phyloP scores from a whole-genome alignment of 2,329 filamentous ascomycete species.

The Epichloe uncinata region DNA sequence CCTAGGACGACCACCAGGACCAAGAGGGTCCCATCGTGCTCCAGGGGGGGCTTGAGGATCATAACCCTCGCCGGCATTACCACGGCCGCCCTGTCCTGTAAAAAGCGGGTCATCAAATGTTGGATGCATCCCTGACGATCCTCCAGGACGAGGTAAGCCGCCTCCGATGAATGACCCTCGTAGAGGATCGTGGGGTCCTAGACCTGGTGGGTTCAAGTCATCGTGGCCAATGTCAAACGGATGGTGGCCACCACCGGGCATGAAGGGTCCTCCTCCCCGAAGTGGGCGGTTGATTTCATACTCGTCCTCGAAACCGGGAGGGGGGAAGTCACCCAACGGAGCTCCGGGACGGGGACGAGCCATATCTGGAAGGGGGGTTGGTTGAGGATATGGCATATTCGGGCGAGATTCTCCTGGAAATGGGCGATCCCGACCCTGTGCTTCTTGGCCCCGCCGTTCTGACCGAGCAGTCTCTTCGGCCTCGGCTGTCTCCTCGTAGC shows the following conservation, averaged over 20 bases:
- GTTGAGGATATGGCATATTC: constrained; percentile 51
- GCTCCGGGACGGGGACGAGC: constrained; percentile 46
- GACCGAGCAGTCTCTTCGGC: constrained; percentile 28
- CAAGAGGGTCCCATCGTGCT: constrained; percentile 80
- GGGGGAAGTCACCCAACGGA: constrained; percentile 60
- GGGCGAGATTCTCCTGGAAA: constrained; percentile 37
- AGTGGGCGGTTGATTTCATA: constrained; percentile 62
- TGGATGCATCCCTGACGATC: constrained; percentile 81
- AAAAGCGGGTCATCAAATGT: constrained; percentile 90
- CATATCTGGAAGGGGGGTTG: constrained; percentile 48
- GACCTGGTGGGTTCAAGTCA: constrained; percentile 74
- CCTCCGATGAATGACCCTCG: constrained; percentile 51
- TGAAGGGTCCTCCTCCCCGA: constrained; percentile 10
- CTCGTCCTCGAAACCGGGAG: constrained; percentile 89
- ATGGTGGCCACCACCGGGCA: constrained; percentile 35
- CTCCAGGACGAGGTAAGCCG: constrained; percentile 43
- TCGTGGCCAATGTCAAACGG: constrained; percentile 67
- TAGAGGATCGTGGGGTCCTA: constrained; percentile 77
- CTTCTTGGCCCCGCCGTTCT: constrained; percentile 27
- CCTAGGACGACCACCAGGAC: constrained; percentile 45
- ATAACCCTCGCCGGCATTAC: constrained; percentile 21
- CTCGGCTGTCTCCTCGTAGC: constrained; percentile 52
- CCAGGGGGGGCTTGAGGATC: constrained; percentile 76
- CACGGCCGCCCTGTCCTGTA: constrained; percentile 36
- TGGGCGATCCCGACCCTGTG: constrained; percentile 19